Evolutionary conservation across 2,329 filamentous ascomycete genomes (phyloP), one percentile per base, ranked within the genome.

Genomic region (Penicillium polonicum): DNA sequence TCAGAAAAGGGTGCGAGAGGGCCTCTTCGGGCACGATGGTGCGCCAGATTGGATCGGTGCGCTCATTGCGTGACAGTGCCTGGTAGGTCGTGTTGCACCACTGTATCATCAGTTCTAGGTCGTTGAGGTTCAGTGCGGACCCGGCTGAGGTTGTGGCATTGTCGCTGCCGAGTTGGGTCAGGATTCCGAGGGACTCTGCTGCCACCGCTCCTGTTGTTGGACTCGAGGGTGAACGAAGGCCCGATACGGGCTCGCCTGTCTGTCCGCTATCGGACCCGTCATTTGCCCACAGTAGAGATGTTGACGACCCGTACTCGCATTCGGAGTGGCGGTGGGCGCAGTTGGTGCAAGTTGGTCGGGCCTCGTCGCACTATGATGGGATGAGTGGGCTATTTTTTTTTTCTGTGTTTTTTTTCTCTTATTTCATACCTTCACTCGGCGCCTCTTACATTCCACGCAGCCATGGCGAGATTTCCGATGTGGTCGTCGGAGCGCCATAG

Each of bases 71-170:
- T 3, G 69, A 66, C 10, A 74, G 51, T 1, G 62, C 61, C 36
- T 54, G 55, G 48, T 74, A 72, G 5, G 75, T 77, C 12, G 69
- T 58, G 53, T 72, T 73, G 51, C 70, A 72, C 72, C 72, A 74
- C 19, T 74, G 71, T 63, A 74, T 69, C 61, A 76, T 77, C 27
- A 78, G 71, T 62, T 78, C 80, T 48, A 76, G 66, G 57, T 81
- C 76, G 43, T 76, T 70, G 23, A 81, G 62, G 55, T 80, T 79
- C 9, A 80, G 65, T 35, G 76, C 72, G 64, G 10, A 13, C 17
- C 29, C 50, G 4, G 29, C 8, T 27, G 29, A 17, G 17, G 12
- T 29, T 8, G 21, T 52, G 41, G 55, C n/a, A 60, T 50, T 23
- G 8, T 61, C 58, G 13, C 57, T 64, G 35, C 60, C 59, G 2